Conservation (phyloP, 2,329 filamentous ascomycete species). For the Penicillium sp. region DNA sequence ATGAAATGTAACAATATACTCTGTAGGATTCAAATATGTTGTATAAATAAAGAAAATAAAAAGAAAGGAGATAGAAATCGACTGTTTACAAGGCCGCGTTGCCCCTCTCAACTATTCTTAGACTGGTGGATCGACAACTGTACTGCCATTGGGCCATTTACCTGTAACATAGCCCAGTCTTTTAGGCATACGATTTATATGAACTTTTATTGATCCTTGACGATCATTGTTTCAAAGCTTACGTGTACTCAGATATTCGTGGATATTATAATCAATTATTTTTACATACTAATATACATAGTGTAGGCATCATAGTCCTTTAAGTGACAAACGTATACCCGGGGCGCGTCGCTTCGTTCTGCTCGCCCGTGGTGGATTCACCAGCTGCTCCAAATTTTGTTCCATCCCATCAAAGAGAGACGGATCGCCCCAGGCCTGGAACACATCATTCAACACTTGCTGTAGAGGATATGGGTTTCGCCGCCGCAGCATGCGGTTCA, state of each 20-base stretch:
- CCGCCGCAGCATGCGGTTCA: conserved; percentile 38
- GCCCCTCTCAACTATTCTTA: conserved; percentile 32
- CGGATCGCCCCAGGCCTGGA: conserved; percentile 34
- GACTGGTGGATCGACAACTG: conserved; percentile 18
- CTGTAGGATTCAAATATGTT: neutral
- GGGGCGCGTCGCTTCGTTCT: conserved; percentile 11
- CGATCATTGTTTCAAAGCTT: neutral
- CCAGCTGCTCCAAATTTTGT: conserved; percentile 18
- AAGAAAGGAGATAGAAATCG: neutral
- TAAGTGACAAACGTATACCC: conserved; percentile 6
- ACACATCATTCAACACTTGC: conserved; percentile 33
- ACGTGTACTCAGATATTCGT: neutral
- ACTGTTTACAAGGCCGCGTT: conserved; percentile 28
- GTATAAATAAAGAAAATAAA: neutral
- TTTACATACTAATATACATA: conserved; percentile 11
- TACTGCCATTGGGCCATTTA: conserved; percentile 11
- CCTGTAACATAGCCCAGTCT: neutral
- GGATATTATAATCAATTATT: conserved; percentile 10
- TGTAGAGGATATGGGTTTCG: conserved; percentile 35
- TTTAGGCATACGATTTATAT: neutral
- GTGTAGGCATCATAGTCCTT: conserved; percentile 6
- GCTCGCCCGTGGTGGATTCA: conserved; percentile 23
- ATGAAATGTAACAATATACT: neutral
- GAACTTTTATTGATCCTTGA: neutral
- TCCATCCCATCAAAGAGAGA: conserved; percentile 30